Base-by-base conservation (phyloP, 805 yeast species). In the Lipomyces kockii region DNA sequence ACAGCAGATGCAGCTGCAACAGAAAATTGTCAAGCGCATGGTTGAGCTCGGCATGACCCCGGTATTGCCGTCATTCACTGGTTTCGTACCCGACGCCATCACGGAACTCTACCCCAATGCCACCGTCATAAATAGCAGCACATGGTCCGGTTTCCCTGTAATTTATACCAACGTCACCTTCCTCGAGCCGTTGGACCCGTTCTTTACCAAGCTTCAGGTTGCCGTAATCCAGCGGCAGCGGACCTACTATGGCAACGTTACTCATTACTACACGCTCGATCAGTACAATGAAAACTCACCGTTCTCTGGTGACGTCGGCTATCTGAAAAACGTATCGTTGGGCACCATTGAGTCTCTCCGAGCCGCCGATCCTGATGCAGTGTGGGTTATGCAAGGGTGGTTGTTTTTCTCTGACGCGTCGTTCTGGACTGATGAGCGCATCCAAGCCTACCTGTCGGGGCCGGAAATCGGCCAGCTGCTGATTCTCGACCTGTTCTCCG, bases 321-420 rank as follows among this genome's bases (percentile, higher is more conserved):
- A 43, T 43, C 49, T 43, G 11, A 43, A 43, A 14, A 43, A 43
- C 22, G 49, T 43, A 8, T 43, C 49, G 49, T 3, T 14, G 20
- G 49, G 49, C 20, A 43, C 49, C 11, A 43, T 43, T 43, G 22
- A 43, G 49, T 43, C 49, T 43, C 49, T 43, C 49, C 49, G 49
- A 7, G 49, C 22, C 49, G 49, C 49, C 49, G 49, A 43, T 17
- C 49, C 49, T 43, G 20, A 43, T 14, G 49, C 49, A 43, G 49
- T 43, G 49, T 43, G 49, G 49, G 49, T 43, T 14, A 43, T 43
- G 49, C 49, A 43, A 9, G 49, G 49, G 49, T 43, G 49, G 46
- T 39, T 39, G 12, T 39, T 39, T 39, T 39, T 39, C 46, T 39
- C 46, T 4, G 46, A 39, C 46, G 17, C 46, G n/a, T 39, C 46